Percentiles rank a stretch among this genome's conserved stretches.
These are phyloP conservation scores for Dalbergia cultrata DNA, from an alignment of 306 rosid species.

Conservation along the genomic window DNA sequence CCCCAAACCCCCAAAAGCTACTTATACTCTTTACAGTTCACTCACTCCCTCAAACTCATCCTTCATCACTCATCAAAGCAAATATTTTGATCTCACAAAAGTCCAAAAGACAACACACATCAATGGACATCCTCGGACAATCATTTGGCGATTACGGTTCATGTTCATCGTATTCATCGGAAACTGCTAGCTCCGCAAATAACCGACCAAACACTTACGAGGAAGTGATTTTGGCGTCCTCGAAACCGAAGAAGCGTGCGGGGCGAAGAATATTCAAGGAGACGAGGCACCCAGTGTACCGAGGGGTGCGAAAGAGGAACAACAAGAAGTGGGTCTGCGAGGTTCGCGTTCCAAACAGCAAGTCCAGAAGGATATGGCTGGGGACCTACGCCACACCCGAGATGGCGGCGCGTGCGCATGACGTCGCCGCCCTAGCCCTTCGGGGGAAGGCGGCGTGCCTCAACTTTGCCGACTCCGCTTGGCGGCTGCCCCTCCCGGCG, in stretches of 20 bases:
- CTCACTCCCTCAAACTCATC: not conserved
- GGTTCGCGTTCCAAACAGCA: constrained; percentile 71
- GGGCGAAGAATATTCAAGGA: constrained; percentile 80
- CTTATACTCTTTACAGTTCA: not conserved
- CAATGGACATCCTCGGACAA: constrained; percentile 35
- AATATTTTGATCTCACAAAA: not conserved
- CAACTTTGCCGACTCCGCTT: constrained; percentile 81
- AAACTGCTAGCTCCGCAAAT: constrained; percentile 18
- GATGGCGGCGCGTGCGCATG: constrained; percentile 97
- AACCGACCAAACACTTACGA: constrained; percentile 36
- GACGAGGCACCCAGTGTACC: constrained; percentile 83
- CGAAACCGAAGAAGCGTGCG: constrained; percentile 72
- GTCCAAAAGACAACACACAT: not conserved
- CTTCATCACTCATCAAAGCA: not conserved
- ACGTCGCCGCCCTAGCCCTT: constrained; percentile 74
- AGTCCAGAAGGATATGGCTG: constrained; percentile 74
- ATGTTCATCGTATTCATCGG: constrained; percentile 6
- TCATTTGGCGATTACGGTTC: not conserved
- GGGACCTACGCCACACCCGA: constrained; percentile 84
- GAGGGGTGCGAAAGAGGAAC: constrained; percentile 78
- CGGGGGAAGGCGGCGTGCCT: constrained; percentile 72
- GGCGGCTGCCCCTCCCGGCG: constrained; percentile 63
- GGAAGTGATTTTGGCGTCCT: constrained; percentile 60
- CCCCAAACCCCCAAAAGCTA: not conserved
- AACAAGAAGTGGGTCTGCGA: constrained; percentile 91